phyloP scores from a whole-genome alignment of 352 stramenopile genomes.

The Phytophthora vignae region DNA sequence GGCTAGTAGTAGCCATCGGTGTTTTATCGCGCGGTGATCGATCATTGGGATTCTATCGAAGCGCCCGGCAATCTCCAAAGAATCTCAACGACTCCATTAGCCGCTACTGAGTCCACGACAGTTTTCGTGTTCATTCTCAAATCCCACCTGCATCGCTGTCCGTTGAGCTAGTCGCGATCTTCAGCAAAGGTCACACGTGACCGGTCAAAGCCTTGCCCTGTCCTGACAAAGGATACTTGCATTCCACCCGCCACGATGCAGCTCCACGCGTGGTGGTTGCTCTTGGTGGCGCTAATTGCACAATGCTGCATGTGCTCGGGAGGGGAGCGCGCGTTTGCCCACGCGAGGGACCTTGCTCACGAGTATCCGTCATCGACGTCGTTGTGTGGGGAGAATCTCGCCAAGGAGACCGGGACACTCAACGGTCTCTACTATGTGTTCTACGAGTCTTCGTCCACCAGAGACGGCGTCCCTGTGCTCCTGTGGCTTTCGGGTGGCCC shows the following conservation, averaged over 20 bases:
- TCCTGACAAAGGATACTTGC: conserved; percentile 13
- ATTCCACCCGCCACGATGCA: conserved; percentile 22
- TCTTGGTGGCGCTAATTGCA: conserved; percentile 12
- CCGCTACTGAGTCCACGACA: not conserved
- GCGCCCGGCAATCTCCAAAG: not conserved
- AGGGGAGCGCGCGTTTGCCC: conserved; percentile 21
- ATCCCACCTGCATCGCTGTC: not conserved
- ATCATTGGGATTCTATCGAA: not conserved
- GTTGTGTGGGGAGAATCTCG: conserved; percentile 72
- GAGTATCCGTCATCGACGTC: conserved; percentile 35
- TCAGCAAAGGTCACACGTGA: conserved; percentile 23
- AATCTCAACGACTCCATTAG: not conserved
- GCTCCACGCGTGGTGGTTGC: conserved; percentile 16
- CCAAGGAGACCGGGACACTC: conserved; percentile 64
- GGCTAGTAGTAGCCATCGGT: not conserved
- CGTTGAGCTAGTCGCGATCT: conserved; percentile 9
- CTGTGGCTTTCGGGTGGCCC: conserved; percentile 97
- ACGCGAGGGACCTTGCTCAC: conserved; percentile 40
- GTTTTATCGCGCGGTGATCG: not conserved
- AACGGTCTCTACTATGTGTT: conserved; percentile 81
- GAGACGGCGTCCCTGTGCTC: conserved; percentile 80
- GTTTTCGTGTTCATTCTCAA: not conserved
- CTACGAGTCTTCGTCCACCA: conserved; percentile 55
- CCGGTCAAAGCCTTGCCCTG: conserved; percentile 5
- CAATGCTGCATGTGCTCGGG: conserved; percentile 10